Evolutionary conservation across 768 basidiomycete genomes (phyloP).

Genomic region (Leccinum variicolor): DNA sequence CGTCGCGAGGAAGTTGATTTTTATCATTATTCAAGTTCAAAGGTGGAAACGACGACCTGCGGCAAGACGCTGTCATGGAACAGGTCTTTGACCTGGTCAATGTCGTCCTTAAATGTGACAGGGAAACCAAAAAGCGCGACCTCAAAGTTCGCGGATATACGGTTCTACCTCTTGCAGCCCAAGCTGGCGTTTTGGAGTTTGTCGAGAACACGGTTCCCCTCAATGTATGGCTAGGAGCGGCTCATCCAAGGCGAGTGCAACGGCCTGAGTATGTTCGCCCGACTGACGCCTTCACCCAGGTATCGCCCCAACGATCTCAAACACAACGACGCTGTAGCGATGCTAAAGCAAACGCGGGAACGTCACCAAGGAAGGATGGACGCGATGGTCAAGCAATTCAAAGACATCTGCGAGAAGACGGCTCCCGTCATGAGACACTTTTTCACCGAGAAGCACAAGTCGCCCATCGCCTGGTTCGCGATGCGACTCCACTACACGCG

Average conservation of each 20-base stretch:
- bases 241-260: slow-evolving; percentile 56
- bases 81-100: slow-evolving; percentile 95
- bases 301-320: slow-evolving; percentile 62
- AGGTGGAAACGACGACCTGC: slow-evolving; percentile 73
- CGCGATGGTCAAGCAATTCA: slow-evolving; percentile 34
- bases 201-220: slow-evolving; percentile 76
- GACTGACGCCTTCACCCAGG: slow-evolving; percentile 25
- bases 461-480: slow-evolving; percentile 87
- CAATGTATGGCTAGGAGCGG: slow-evolving; percentile 53
- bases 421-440: slow-evolving; percentile 92
- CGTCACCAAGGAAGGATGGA: slow-evolving; percentile 30
- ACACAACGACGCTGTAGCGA: slow-evolving; percentile 26
- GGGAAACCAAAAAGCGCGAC: slow-evolving; percentile 69
- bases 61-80: slow-evolving; percentile 99
- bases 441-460: slow-evolving; percentile 87
- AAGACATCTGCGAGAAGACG: slow-evolving; percentile 43
- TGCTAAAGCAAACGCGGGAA: slow-evolving; percentile 32
- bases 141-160: slow-evolving; percentile 82
- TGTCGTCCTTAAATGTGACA: slow-evolving; percentile 65
- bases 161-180: slow-evolving; percentile 77
- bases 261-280: not conserved
- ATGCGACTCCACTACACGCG: slow-evolving; percentile 88
- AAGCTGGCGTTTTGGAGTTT: slow-evolving; percentile 88
- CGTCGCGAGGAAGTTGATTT: not conserved
- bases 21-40: slow-evolving; percentile 67